Conservation (phyloP, 257 asterid genomes). For the Solanum pennellii region DNA sequence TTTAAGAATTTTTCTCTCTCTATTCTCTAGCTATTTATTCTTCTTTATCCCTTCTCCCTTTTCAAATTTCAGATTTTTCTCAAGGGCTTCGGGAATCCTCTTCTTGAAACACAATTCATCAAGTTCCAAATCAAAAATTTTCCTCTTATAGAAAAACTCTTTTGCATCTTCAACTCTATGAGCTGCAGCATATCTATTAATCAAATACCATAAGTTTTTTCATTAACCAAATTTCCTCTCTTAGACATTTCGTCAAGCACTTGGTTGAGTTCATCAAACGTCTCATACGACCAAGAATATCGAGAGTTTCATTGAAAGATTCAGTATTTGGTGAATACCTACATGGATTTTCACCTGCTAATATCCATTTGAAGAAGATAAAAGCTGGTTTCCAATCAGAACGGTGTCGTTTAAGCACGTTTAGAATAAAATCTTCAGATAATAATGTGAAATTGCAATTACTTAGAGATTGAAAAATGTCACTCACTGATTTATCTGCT, state of each 20-base stretch:
- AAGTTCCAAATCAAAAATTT: conserved; percentile 33
- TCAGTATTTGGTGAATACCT: conserved; percentile 17
- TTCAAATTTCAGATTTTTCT: too few species aligned
- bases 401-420: conserved; percentile 60
- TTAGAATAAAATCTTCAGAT: conserved; percentile 47
- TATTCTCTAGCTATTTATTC: too few species aligned
- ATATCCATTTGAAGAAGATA: conserved; percentile 52
- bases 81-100: conserved; percentile 70
- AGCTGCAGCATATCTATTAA: conserved; percentile 48
- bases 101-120: conserved; percentile 87
- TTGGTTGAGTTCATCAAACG: conserved; percentile 36
- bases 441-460: conserved; percentile 17
- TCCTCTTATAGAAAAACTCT: conserved; percentile 35
- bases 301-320: conserved; percentile 47
- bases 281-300: conserved; percentile 49
- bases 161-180: conserved; percentile 62
- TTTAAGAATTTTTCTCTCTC: too few species aligned
- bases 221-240: conserved; percentile 26
- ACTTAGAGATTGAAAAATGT: conserved; percentile 32
- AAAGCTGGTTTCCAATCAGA: conserved; percentile 71
- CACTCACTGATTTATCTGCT: conserved; percentile 14
- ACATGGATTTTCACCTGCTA: not conserved
- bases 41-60: too few species aligned
- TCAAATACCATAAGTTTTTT: conserved; percentile 31
- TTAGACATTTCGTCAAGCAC: conserved; percentile 77